A percentile compares a stretch with the other conserved stretches of the same genome.
These are phyloP conservation scores for Blastobotrys robertii DNA, from an alignment of 805 yeast species.

Conservation along the genomic window DNA sequence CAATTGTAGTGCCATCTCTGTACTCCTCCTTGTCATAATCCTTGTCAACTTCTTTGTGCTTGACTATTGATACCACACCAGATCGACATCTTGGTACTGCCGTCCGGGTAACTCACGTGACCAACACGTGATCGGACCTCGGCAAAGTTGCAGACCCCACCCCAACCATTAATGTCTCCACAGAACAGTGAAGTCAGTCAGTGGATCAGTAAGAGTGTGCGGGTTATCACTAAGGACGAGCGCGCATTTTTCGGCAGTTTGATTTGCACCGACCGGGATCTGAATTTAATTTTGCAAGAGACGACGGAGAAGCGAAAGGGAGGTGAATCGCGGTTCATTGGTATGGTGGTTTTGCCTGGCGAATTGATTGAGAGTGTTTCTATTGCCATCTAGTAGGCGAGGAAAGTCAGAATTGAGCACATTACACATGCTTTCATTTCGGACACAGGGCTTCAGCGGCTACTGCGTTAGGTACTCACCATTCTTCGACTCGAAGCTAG, in stretches of 20 bases:
- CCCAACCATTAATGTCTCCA: too few species aligned
- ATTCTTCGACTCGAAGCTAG: conserved; percentile 77
- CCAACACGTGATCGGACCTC: too few species aligned
- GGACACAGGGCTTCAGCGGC: conserved; percentile 78
- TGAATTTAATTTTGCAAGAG: conserved; percentile 26
- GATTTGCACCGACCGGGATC: conserved; percentile 21
- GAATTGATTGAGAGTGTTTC: conserved; percentile 12
- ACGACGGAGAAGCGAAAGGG: conserved; percentile 23
- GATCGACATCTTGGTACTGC: too few species aligned
- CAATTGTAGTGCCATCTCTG: too few species aligned
- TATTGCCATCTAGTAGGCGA: conserved; percentile 15
- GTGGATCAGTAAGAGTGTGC: conserved; percentile 15
- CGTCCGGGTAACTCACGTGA: too few species aligned
- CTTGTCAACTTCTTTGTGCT: too few species aligned
- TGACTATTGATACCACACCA: too few species aligned
- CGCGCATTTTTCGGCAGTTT: conserved; percentile 26
- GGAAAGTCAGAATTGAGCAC: neutral
- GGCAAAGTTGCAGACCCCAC: too few species aligned
- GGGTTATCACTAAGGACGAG: conserved; percentile 25
- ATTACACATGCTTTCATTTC: conserved; percentile 51
- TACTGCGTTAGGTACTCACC: conserved; percentile 87
- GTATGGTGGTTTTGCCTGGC: conserved; percentile 28
- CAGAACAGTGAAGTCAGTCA: neutral
- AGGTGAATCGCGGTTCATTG: conserved; percentile 21
- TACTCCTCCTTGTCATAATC: too few species aligned